A percentile compares a stretch with the other conserved stretches of the same genome.
phyloP scores from a whole-genome alignment of 139 green algal species.

The Asterochloris sp. region DNA sequence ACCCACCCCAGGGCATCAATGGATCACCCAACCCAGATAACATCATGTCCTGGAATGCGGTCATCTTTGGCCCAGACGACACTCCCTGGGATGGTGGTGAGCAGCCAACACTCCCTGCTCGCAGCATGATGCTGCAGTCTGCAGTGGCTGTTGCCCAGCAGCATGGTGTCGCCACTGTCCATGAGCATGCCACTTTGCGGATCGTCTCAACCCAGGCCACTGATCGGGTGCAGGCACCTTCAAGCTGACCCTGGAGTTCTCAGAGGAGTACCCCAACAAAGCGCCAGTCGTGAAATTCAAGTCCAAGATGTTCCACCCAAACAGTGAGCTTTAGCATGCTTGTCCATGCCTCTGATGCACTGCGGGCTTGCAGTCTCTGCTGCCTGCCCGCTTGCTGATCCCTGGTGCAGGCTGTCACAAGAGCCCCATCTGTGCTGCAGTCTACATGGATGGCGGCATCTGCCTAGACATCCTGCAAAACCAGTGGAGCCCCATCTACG shows the following conservation, averaged over 20 bases:
- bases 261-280: conserved; percentile 99
- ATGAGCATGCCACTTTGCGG: background rate
- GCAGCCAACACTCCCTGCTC: background rate
- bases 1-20: conserved; percentile 94
- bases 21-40: conserved; percentile 88
- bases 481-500: conserved; percentile 99
- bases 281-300: conserved; percentile 93
- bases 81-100: conserved; percentile 94
- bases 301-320: conserved; percentile 95
- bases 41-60: conserved; percentile 98
- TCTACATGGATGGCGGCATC: conserved; percentile 94
- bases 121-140: background rate
- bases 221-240: conserved; percentile 75
- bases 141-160: background rate
- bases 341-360: background rate
- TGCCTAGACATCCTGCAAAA: conserved; percentile 99
- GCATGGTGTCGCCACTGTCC: background rate
- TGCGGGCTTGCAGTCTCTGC: background rate
- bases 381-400: background rate
- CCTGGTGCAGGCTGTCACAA: background rate
- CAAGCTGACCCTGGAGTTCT: conserved; percentile 92
- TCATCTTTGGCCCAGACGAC: conserved; percentile 98
- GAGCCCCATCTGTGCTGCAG: conserved; percentile 40
- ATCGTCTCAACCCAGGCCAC: background rate
- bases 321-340: conserved; percentile 58